A percentile compares a stretch with the other conserved stretches of the same genome.
phyloP scores from a whole-genome alignment of 805 yeast species.

The Metschnikowia baotianmanensis region DNA sequence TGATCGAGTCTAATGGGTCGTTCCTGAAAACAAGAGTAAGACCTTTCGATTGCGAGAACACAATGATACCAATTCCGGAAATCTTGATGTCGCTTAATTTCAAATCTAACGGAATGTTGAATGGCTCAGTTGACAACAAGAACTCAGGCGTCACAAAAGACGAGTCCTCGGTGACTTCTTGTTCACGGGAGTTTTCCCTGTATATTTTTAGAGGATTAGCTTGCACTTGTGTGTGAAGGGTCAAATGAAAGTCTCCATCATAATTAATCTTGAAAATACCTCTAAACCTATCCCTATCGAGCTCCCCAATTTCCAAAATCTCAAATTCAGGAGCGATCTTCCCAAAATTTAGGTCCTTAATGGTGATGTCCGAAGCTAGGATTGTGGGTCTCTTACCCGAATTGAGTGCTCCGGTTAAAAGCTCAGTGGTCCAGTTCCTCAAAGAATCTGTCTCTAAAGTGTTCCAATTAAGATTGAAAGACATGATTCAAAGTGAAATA shows the following conservation, averaged over 20 bases:
- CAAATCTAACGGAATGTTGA: conserved; percentile 76
- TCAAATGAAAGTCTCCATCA: conserved; percentile 71
- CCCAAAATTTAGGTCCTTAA: conserved; percentile 71
- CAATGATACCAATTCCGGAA: conserved; percentile 81
- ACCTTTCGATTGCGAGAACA: conserved; percentile 78
- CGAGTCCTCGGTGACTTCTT: conserved; percentile 28
- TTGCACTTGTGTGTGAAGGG: conserved; percentile 75
- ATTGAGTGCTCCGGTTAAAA: conserved; percentile 69
- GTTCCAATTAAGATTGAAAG: conserved; percentile 77
- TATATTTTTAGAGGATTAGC: conserved; percentile 81
- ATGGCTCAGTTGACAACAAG: conserved; percentile 60
- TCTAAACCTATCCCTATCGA: conserved; percentile 70
- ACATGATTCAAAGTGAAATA: no score
- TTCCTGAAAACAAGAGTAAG: conserved; percentile 83
- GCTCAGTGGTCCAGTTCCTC: conserved; percentile 58
- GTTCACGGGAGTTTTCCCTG: conserved; percentile 40
- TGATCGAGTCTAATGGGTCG: conserved; percentile 82
- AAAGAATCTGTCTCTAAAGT: conserved; percentile 65
- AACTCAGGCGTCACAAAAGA: conserved; percentile 66
- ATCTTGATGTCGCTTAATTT: conserved; percentile 68
- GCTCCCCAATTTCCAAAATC: conserved; percentile 78
- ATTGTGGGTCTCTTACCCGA: conserved; percentile 70
- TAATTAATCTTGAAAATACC: conserved; percentile 80
- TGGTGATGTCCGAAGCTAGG: conserved; percentile 64
- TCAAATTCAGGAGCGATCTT: conserved; percentile 71